These are phyloP conservation scores for Graphilbum sp. DNA, from an alignment of 2,329 filamentous ascomycete species.

Conservation along the genomic window DNA sequence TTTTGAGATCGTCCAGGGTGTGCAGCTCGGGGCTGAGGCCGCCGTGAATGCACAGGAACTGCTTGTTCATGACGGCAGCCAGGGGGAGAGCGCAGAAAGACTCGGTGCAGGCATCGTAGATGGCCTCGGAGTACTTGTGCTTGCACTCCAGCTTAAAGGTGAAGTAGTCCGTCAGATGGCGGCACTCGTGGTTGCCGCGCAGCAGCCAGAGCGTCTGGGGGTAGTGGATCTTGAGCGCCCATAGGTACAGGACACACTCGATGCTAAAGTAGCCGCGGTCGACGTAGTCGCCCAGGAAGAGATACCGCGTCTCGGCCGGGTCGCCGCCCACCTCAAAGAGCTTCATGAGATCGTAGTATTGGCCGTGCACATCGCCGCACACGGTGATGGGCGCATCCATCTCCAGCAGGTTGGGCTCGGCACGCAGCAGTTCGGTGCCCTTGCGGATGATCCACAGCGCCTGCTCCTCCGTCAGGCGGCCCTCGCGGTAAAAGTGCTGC, in stretches of 20 bases:
- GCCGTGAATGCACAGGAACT: conserved; percentile 96
- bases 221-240: conserved; percentile 98
- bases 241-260: conserved; percentile 95
- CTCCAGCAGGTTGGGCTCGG: conserved; percentile 90
- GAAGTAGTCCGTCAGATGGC: conserved; percentile 98
- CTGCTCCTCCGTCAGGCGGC: conserved; percentile 91
- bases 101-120: conserved; percentile 97
- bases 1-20: conserved; percentile 85
- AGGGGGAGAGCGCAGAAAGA: conserved; percentile 90
- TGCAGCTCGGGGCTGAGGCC: conserved; percentile 91
- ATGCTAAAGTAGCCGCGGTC: conserved; percentile 98
- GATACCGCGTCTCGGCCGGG: conserved; percentile 86
- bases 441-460: conserved; percentile 86
- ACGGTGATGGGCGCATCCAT: conserved; percentile 99
- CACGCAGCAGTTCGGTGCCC: conserved; percentile 72
- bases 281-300: conserved; percentile 96
- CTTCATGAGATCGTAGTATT: conserved; percentile 99
- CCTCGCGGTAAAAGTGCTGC: conserved; percentile 96
- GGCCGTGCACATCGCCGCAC: conserved; percentile 93
- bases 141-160: conserved; percentile 99
- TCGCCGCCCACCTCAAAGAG: conserved; percentile 96
- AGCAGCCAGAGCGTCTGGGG: conserved; percentile 94
- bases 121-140: conserved; percentile 93
- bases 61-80: conserved; percentile 98
- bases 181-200: conserved; percentile 95